Base-by-base conservation (phyloP, 83 land plant species). In the Diphasiastrum complanatum region DNA sequence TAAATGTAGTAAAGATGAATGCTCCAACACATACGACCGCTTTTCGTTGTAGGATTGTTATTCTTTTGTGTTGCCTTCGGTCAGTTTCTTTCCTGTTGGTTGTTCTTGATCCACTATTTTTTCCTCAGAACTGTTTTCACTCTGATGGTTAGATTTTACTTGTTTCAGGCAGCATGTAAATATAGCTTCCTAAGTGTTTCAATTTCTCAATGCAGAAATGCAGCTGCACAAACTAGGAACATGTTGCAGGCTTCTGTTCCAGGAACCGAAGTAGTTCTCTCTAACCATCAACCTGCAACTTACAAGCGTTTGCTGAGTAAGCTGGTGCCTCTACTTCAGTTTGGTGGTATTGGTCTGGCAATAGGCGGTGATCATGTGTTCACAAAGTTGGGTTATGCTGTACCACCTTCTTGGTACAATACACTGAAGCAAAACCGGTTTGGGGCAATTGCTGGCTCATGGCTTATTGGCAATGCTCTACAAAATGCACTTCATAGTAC, bases 321-420 rank as follows among this genome's bases (percentile, higher is more conserved):
- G 46, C 36, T 52, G 3, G 36, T 65, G 4, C 68, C 68, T 19
- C 2, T 52, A 3, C 45, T 40, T 32, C 68, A 65, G 45, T 54
- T 65, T 35, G 64, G 64, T 30, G 68, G 61, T 14, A 51, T 65
- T 22, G 68, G 64, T 18, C 30, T 65, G 2, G 68, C 35, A 18
- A 19, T 52, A 18, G 68, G 31, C 20, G 68, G 68, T 6, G 68
- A 65, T 22, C 68, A 53, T n/a, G 53, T 65, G 1, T 65, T 65
- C 37, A 61, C 68, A n/a, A 24, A 5, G 45, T 27, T 65, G 33
- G 68, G 68, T 4, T 65, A 65, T 38, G 61, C 60, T 1, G 64
- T 61, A 2, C 68, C 68, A 34, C 68, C 68, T 12, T 5, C 63
- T 3, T 65, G 68, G 68, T 65, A 65, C 26, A 53, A 65, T 24